phyloP scores from a whole-genome alignment of 805 yeast genomes.

The Nakazawaea siamensis region DNA sequence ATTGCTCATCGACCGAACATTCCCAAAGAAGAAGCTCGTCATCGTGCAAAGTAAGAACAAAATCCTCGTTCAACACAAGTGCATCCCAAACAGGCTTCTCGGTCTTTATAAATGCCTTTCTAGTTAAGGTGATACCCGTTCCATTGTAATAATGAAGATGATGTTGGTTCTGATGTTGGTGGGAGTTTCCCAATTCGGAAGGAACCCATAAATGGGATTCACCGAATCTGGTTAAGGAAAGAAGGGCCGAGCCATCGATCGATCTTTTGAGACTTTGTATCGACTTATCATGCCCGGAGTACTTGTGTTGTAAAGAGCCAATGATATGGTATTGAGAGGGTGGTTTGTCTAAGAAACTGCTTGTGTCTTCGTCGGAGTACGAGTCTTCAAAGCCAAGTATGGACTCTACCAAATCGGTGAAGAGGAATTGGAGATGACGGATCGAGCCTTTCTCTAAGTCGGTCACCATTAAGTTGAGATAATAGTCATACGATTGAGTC shows the following conservation, averaged over 20 bases:
- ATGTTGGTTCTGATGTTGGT: conserved; percentile 3
- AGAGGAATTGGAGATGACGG: conserved; percentile 24
- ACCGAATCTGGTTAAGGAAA: conserved; percentile 53
- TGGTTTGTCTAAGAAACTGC: not conserved
- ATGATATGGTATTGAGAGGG: conserved; percentile 10
- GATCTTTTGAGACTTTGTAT: conserved; percentile 61
- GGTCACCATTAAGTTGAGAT: conserved; percentile 35
- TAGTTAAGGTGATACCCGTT: conserved; percentile 19
- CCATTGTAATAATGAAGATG: conserved; percentile 9
- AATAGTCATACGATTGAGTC: conserved; percentile 12
- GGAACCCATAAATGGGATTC: conserved; percentile 59
- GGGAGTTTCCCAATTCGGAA: conserved; percentile 16
- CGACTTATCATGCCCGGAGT: conserved; percentile 84
- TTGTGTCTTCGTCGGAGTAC: not conserved
- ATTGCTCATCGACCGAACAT: conserved; percentile 26
- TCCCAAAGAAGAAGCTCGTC: conserved; percentile 52
- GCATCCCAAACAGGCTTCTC: conserved; percentile 40
- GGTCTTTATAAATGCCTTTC: conserved; percentile 30
- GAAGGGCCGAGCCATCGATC: conserved; percentile 50
- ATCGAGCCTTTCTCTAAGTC: conserved; percentile 29
- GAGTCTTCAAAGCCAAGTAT: conserved; percentile 10
- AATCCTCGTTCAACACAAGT: conserved; percentile 32
- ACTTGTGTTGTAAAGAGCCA: conserved; percentile 39
- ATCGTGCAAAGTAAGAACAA: conserved; percentile 36
- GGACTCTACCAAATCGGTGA: conserved; percentile 20